A percentile compares a stretch with the other conserved stretches of the same genome.
Evolutionary conservation across 1,139 yeast genomes (phyloP).

Genomic region (Yarrowia galli): DNA sequence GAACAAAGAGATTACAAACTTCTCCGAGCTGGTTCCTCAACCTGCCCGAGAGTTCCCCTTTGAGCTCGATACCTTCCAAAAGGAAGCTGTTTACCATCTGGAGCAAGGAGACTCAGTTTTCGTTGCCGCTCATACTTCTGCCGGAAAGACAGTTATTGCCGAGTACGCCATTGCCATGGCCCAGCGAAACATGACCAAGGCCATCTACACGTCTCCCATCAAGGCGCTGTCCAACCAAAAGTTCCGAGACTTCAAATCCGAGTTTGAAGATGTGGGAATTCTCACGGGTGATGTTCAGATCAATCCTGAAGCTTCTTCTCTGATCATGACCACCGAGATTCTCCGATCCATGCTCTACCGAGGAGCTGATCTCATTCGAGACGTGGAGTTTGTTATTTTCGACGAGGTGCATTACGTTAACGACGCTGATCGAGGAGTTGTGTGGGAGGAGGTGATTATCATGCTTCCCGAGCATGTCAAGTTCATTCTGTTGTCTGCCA

Average conservation of each 20-base stretch:
- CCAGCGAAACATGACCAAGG: constrained; percentile 84
- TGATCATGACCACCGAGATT: constrained; percentile 98
- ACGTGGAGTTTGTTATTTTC: constrained; percentile 95
- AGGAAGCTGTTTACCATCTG: constrained; percentile 93
- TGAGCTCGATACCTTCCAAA: constrained; percentile 92
- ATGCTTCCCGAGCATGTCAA: constrained; percentile 96
- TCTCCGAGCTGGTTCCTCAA: constrained; percentile 84
- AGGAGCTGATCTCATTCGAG: constrained; percentile 95
- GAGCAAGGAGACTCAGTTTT: constrained; percentile 98
- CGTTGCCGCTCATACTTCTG: constrained; percentile 97
- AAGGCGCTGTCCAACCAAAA: constrained; percentile 93
- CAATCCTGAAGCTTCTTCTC: constrained; percentile 94
- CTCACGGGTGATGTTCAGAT: constrained; percentile 98
- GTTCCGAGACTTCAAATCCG: constrained; percentile 86
- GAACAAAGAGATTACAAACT: constrained; percentile 81
- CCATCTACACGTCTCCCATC: constrained; percentile 92
- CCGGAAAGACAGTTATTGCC: constrained; percentile 92
- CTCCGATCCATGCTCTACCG: constrained; percentile 92
- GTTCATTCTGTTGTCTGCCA: constrained; percentile 86
- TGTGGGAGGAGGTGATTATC: constrained; percentile 98
- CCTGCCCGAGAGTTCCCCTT: constrained; percentile 96
- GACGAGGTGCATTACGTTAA: constrained; percentile 98
- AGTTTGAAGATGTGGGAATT: constrained; percentile 90
- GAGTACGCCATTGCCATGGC: constrained; percentile 97
- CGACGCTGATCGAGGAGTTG: constrained; percentile 97